Evolutionary conservation across 2,329 filamentous ascomycete genomes (phyloP).

Genomic region (Fusarium neocosmosporiellum): DNA sequence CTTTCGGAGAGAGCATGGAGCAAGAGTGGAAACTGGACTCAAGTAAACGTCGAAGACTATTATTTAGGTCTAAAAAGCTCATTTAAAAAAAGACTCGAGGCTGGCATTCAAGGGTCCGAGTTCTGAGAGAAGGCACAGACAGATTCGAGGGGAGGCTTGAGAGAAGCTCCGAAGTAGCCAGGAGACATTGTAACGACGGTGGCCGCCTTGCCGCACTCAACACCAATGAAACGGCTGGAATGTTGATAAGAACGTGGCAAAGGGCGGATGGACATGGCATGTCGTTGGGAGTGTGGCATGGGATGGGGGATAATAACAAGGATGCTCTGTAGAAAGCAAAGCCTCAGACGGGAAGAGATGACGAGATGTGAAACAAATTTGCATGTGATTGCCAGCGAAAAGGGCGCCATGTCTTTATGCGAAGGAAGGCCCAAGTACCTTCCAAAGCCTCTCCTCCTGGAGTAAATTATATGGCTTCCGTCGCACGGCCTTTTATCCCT

Average conservation of each 20-base stretch:
- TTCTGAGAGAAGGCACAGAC: neutral
- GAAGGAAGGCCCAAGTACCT: slow-evolving; percentile 11
- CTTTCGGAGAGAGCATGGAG: slow-evolving; percentile 5
- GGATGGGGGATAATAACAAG: slow-evolving; percentile 2
- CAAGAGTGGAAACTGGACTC: neutral
- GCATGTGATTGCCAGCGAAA: slow-evolving; percentile 37
- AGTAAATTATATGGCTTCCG: neutral
- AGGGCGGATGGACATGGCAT: slow-evolving; percentile 33
- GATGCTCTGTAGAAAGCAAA: slow-evolving; percentile 4
- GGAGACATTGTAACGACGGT: slow-evolving; percentile 7
- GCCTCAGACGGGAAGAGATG: slow-evolving; percentile 21
- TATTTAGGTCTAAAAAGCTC: neutral
- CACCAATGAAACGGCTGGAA: slow-evolving; percentile 33
- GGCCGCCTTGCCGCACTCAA: slow-evolving; percentile 15
- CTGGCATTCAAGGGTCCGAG: neutral
- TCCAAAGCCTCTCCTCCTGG: neutral
- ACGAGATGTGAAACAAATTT: slow-evolving; percentile 38
- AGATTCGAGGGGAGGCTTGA: slow-evolving; percentile 8
- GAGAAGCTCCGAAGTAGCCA: slow-evolving; percentile 16
- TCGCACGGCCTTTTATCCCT: slow-evolving; percentile 9
- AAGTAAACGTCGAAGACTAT: neutral
- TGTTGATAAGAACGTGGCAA: slow-evolving; percentile 38
- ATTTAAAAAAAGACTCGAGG: neutral
- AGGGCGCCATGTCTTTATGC: slow-evolving; percentile 10
- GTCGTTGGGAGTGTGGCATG: slow-evolving; percentile 16